Evolutionary conservation across 129 eudicot species (phyloP).

Genomic region (Pseudognaphalium luteoalbum): DNA sequence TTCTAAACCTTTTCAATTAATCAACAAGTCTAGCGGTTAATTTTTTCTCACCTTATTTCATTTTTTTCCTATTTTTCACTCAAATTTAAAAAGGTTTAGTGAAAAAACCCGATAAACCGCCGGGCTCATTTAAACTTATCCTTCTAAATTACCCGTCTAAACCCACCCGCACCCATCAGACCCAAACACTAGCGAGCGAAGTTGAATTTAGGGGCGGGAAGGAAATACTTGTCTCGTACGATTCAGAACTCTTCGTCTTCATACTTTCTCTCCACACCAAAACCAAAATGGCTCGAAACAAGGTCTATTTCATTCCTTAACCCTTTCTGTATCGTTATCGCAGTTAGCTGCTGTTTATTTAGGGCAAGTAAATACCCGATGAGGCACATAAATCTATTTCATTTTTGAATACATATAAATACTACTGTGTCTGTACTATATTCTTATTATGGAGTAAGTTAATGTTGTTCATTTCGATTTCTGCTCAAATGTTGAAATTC

Average conservation of each 20-base stretch:
- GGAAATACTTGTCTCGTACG: constrained; percentile 23
- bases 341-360: constrained; percentile 15
- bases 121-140: too few species aligned
- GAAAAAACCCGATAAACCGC: too few species aligned
- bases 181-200: too few species aligned
- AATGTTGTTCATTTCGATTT: neutral
- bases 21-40: too few species aligned
- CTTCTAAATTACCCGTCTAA: too few species aligned
- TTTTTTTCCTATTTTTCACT: too few species aligned
- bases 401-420: neutral
- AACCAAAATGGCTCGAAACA: constrained; percentile 43
- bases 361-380: neutral
- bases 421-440: neutral
- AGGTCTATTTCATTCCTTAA: constrained; percentile 23
- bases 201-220: constrained; percentile 49
- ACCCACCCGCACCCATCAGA: too few species aligned
- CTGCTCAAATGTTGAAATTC: neutral
- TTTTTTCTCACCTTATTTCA: too few species aligned
- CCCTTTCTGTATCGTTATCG: neutral
- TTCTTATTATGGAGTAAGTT: neutral
- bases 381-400: neutral
- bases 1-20: too few species aligned
- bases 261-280: constrained; percentile 8
- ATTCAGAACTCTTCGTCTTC: constrained; percentile 28
- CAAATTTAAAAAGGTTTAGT: too few species aligned